These are phyloP conservation scores for Neurospora sp. DNA, from an alignment of 495 filamentous ascomycete species.

Conservation along the genomic window DNA sequence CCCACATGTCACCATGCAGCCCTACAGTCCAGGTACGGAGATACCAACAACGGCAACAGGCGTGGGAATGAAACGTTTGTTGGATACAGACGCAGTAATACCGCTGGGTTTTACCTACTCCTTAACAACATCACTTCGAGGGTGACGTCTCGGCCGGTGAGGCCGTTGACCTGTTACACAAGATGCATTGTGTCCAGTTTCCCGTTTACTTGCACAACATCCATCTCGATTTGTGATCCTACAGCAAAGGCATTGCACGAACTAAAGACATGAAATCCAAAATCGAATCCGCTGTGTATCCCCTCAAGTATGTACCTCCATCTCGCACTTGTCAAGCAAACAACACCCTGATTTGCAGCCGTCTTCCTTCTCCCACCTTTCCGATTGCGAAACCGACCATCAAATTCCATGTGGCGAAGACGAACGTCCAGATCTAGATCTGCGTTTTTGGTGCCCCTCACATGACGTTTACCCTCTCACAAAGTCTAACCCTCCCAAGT, in stretches of 20 bases:
- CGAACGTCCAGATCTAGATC: neutral
- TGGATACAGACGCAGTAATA: neutral
- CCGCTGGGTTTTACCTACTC: neutral
- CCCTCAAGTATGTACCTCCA: neutral
- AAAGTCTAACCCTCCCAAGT: constrained; percentile 21
- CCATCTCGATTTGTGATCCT: neutral
- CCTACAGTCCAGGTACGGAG: neutral
- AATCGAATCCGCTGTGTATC: neutral
- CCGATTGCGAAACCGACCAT: neutral
- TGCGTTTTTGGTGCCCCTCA: neutral
- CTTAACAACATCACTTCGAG: neutral
- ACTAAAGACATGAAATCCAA: neutral
- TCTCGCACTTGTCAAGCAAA: neutral
- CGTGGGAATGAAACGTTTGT: neutral
- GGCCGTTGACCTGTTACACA: neutral
- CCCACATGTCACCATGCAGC: neutral
- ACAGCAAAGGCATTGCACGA: neutral
- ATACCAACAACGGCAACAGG: neutral
- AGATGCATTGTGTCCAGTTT: neutral
- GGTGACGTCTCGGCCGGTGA: neutral
- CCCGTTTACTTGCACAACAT: neutral
- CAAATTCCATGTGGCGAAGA: neutral
- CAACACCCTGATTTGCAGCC: neutral
- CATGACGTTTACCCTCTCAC: neutral
- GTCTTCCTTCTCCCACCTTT: neutral